phyloP scores from a whole-genome alignment of 1,284 basidiomycete species.

The Ganoderma leucocontextum region DNA sequence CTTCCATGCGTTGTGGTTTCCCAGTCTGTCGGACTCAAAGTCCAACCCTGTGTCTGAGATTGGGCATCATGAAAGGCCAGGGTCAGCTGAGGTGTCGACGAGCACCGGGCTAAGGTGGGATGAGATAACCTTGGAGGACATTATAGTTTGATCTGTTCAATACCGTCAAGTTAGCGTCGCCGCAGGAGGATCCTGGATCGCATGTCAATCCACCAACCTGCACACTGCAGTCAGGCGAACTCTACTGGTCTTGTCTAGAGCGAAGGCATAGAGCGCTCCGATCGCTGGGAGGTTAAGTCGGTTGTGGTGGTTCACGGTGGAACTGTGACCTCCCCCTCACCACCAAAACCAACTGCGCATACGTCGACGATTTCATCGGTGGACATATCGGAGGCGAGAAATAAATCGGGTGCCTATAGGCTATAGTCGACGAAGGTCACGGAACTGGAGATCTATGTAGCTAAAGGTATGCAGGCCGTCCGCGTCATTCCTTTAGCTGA shows the following conservation, averaged over 20 bases:
- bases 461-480: neutral
- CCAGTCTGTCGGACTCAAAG: constrained; percentile 43
- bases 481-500: too few relatives aligned
- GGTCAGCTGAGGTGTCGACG: neutral
- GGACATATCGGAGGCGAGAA: constrained; percentile 12
- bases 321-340: constrained; percentile 22
- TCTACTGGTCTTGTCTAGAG: constrained; percentile 38
- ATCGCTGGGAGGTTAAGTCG: constrained; percentile 35
- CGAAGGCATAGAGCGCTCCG: constrained; percentile 44
- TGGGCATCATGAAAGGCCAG: neutral
- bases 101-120: neutral
- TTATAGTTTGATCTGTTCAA: constrained; percentile 43
- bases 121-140: constrained; percentile 36
- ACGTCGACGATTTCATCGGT: constrained; percentile 22
- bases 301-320: neutral
- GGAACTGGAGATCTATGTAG: neutral
- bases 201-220: constrained; percentile 33
- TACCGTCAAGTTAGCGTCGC: neutral
- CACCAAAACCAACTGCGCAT: constrained; percentile 37
- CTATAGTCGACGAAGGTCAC: neutral
- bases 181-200: neutral
- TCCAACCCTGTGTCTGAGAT: constrained; percentile 44
- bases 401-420: neutral
- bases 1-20: constrained; percentile 40
- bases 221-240: constrained; percentile 45